Conservation (phyloP, 108 stramenopile genomes). For the Nitzschia sp. region DNA sequence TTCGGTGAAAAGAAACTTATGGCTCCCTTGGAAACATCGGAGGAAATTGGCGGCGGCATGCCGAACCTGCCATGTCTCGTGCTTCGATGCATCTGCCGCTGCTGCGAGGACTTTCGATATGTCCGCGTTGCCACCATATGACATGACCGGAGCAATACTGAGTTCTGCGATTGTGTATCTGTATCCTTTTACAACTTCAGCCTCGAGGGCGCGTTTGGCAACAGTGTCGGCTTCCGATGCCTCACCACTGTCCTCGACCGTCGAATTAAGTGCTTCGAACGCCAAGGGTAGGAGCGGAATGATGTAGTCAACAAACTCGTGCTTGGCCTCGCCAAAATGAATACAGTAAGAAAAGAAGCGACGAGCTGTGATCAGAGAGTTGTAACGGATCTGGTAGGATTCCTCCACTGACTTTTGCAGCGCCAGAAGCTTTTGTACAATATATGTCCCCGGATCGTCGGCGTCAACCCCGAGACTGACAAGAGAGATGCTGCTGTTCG, state of each 20-base stretch:
- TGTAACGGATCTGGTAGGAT: constrained; percentile 66
- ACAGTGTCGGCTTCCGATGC: constrained; percentile 54
- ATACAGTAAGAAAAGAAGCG: constrained; percentile 84
- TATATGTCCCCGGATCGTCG: constrained; percentile 58
- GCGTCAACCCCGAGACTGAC: constrained; percentile 14
- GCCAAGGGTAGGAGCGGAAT: constrained; percentile 79
- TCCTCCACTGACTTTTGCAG: constrained; percentile 35
- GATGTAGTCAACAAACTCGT: constrained; percentile 75
- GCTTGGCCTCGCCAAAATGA: constrained; percentile 81
- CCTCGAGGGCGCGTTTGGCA: constrained; percentile 75
- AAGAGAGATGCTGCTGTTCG: constrained; percentile 18
- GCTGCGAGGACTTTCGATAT: constrained; percentile 62
- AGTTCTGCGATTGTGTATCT: constrained; percentile 80
- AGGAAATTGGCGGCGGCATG: constrained; percentile 84
- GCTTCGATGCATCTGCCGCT: constrained; percentile 49
- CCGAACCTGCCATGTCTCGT: constrained; percentile 86
- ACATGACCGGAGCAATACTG: constrained; percentile 67
- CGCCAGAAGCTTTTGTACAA: constrained; percentile 56
- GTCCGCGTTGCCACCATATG: constrained; percentile 59
- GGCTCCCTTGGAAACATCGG: constrained; percentile 80
- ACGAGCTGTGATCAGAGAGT: constrained; percentile 77
- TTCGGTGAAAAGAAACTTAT: constrained; percentile 76
- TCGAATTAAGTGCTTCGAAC: constrained; percentile 71
- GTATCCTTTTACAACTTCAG: constrained; percentile 81
- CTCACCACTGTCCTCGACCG: constrained; percentile 37